These are phyloP conservation scores for Xylaria bambusicola DNA, from an alignment of 495 filamentous ascomycete genomes.

Conservation along the genomic window DNA sequence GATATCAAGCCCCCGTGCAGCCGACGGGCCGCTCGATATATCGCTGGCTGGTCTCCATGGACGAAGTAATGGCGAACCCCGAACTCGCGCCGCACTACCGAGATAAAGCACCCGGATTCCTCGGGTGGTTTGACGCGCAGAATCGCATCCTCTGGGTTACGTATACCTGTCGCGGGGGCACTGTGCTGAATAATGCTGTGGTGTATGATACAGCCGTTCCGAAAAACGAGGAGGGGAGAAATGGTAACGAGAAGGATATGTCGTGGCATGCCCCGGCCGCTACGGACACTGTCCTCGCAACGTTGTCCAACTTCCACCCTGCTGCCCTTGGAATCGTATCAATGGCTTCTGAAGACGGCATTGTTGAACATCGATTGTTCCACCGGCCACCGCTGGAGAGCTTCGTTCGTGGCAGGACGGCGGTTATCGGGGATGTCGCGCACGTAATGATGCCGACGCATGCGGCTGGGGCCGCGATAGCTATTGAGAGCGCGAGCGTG, in stretches of 20 bases:
- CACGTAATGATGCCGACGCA: slow-evolving; percentile 38
- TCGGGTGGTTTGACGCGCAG: slow-evolving; percentile 28
- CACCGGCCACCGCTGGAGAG: slow-evolving; percentile 23
- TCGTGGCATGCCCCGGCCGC: not conserved
- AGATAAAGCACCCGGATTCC: slow-evolving; percentile 30
- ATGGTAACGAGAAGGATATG: not conserved
- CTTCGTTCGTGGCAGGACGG: slow-evolving; percentile 29
- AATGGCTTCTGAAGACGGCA: slow-evolving; percentile 34
- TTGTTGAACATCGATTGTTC: slow-evolving; percentile 32
- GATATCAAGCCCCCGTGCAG: slow-evolving; percentile 17
- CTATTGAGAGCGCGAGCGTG: slow-evolving; percentile 30
- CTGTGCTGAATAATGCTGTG: slow-evolving; percentile 33
- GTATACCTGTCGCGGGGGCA: slow-evolving; percentile 48
- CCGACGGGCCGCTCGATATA: slow-evolving; percentile 43
- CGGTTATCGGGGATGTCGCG: slow-evolving; percentile 34
- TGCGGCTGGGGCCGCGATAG: slow-evolving; percentile 29
- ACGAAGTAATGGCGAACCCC: slow-evolving; percentile 38
- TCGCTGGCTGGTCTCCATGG: slow-evolving; percentile 48
- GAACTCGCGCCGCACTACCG: slow-evolving; percentile 21
- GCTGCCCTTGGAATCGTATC: slow-evolving; percentile 21
- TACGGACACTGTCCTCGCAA: not conserved
- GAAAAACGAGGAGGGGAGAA: too few species aligned
- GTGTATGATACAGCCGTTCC: slow-evolving; percentile 25
- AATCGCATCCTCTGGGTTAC: slow-evolving; percentile 40
- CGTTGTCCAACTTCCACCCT: slow-evolving; percentile 30